A percentile compares a stretch with the other conserved stretches of the same genome.
Conservation (phyloP, 108 stramenopile species). For the Stephanodiscus triporus region DNA sequence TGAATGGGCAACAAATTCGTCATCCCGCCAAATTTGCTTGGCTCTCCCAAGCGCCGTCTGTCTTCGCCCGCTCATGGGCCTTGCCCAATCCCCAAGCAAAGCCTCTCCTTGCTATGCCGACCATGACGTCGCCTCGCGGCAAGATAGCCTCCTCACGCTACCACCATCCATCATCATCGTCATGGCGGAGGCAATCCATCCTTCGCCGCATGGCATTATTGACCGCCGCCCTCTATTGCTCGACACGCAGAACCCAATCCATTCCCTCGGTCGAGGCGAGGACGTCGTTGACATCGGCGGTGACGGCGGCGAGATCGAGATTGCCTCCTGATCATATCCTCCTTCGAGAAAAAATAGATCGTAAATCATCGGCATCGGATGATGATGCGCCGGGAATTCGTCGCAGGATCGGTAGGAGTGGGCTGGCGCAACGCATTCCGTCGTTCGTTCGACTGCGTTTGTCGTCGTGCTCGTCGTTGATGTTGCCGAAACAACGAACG, state of each 20-base stretch:
- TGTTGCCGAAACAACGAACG: background rate
- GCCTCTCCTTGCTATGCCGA: too few species aligned
- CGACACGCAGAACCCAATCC: background rate
- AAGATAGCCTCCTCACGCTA: too few species aligned
- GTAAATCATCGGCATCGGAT: background rate
- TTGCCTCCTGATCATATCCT: background rate
- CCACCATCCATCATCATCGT: background rate
- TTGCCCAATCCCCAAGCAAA: too few species aligned
- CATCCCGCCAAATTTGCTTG: background rate
- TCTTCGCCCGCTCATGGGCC: too few species aligned
- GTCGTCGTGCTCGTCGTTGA: background rate
- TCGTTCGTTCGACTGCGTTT: background rate
- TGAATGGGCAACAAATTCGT: background rate
- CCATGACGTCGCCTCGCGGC: background rate
- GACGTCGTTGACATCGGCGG: background rate
- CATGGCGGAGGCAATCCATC: conserved; percentile 1
- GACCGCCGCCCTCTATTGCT: background rate
- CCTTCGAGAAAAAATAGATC: background rate
- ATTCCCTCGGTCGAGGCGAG: conserved; percentile 3
- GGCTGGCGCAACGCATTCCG: background rate
- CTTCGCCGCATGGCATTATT: background rate
- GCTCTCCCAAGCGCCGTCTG: background rate
- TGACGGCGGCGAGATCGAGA: background rate
- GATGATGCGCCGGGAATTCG: too few species aligned
- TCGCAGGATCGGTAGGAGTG: background rate